Evolutionary conservation across 1,139 yeast species (phyloP), one percentile per base, ranked within the genome.

Genomic region (Saccharomyces pastorianus): DNA sequence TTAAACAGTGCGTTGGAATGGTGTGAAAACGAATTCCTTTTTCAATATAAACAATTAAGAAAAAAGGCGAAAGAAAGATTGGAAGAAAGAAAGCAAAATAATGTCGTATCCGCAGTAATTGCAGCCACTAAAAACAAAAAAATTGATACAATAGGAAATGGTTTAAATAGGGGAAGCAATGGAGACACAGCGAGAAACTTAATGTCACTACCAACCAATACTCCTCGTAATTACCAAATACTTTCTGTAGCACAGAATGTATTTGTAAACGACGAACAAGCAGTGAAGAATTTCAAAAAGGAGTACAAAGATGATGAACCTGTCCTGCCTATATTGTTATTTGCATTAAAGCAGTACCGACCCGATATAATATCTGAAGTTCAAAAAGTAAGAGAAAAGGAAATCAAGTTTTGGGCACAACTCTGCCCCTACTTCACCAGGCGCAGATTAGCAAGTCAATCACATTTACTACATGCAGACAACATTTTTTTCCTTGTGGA

Each of bases 11-110:
- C 96, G 0, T 76, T 93, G 52, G 98, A 93, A 70, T 91, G 96
- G 96, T 89, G 97, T 75, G 99, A 93, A 67, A 91, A 93, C 71
- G 84, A 86, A 61, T 89, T 90, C 64, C 76, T 93, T 63, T 76
- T 81, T 50, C 84, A 88, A 50, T 90, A 88, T 71, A 79, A 75
- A 59, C 65, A 73, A 34, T 59, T 73, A 29, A 64, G 69, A 38
- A 64, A 62, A 23, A 64, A 62, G 34, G 64, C 64, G 4, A 60
- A 58, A 31, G 53, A 51, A 56, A 63, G 56, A 50, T 54, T 51
- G 49, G 61, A 49, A 57, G 58, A 50, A 25, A 41, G 41, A n/a
- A 28, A 31, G 44, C 44, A 38, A 11, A 38, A 20, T 20, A 38
- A 20, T 9, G 25, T 38, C 11, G 44, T 20, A 61, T 42, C 59